Conservation (phyloP, 441 rosid genomes). For the Gossypium laxum region DNA sequence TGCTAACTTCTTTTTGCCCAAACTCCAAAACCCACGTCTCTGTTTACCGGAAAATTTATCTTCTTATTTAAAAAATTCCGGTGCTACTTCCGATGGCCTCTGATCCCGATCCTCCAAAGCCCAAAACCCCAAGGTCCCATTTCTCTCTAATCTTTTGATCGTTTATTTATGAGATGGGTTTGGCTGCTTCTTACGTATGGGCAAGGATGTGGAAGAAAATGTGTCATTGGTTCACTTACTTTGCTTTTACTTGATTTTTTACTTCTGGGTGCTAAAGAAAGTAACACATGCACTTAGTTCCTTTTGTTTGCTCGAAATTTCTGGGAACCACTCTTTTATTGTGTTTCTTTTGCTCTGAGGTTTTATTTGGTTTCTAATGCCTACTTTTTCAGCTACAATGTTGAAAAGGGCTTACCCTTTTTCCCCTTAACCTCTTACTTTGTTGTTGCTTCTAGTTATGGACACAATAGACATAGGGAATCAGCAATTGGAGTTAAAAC, state of each 20-base stretch:
- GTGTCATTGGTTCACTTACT: background rate
- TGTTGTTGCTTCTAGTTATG: background rate
- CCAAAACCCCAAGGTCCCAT: constrained; percentile 3
- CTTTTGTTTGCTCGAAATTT: background rate
- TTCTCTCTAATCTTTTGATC: background rate
- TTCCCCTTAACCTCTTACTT: background rate
- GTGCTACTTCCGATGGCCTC: constrained; percentile 1
- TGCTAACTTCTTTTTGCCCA: background rate
- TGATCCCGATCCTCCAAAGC: background rate
- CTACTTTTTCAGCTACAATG: background rate
- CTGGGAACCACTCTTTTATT: background rate
- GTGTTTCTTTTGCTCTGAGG: background rate
- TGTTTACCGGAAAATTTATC: background rate
- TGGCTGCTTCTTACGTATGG: background rate
- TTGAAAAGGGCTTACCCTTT: background rate
- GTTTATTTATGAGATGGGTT: background rate
- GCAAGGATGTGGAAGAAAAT: background rate
- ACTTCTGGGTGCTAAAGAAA: background rate
- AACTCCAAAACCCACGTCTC: background rate
- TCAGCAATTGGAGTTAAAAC: background rate
- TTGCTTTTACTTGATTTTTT: background rate
- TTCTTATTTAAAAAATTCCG: background rate
- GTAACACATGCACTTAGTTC: background rate
- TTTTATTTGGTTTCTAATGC: background rate
- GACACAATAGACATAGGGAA: background rate